phyloP scores from a whole-genome alignment of 2,329 filamentous ascomycete genomes.

The Neonectria ditissima region DNA sequence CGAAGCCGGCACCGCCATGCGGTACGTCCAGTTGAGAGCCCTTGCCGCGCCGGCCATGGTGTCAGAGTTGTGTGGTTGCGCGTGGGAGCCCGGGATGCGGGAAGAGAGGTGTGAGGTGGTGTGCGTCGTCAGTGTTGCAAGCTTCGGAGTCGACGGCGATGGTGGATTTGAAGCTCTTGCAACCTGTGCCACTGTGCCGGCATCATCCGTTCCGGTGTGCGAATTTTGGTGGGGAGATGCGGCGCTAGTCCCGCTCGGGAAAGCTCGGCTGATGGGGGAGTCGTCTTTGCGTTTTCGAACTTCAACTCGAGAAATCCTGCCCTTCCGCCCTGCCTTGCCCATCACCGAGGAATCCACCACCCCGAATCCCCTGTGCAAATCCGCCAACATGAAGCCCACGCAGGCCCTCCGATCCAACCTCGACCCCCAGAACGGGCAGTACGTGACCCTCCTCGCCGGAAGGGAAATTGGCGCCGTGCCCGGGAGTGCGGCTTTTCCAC shows the following conservation, averaged over 20 bases:
- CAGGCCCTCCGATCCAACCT: conserved; percentile 51
- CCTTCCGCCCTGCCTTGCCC: conserved; percentile 42
- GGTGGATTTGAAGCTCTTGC: conserved; percentile 44
- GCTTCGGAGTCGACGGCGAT: conserved; percentile 45
- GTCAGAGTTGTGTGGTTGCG: conserved; percentile 3
- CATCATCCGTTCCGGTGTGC: conserved; percentile 34
- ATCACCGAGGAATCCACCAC: conserved; percentile 42
- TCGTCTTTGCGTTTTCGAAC: conserved; percentile 42
- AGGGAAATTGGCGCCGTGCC: conserved; percentile 36
- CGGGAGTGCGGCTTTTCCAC: conserved; percentile 50
- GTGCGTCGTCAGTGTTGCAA: conserved; percentile 35
- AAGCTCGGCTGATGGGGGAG: conserved; percentile 50
- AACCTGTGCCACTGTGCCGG: conserved; percentile 38
- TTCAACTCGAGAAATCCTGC: conserved; percentile 46
- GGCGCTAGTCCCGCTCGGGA: conserved; percentile 50
- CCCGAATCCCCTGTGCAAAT: conserved; percentile 38
- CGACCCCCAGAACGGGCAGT: conserved; percentile 53
- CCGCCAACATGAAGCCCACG: conserved; percentile 56
- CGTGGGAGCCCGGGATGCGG: conserved; percentile 12
- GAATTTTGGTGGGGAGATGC: conserved; percentile 26
- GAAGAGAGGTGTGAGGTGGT: conserved; percentile 14
- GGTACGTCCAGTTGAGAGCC: conserved; percentile 72
- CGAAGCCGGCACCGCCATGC: conserved; percentile 78
- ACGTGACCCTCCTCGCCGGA: conserved; percentile 40
- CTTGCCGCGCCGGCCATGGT: conserved; percentile 68